Percentiles rank a stretch among this genome's conserved stretches.
Conservation (phyloP, 1,139 yeast genomes). For the Yamadazyma siamensis region DNA sequence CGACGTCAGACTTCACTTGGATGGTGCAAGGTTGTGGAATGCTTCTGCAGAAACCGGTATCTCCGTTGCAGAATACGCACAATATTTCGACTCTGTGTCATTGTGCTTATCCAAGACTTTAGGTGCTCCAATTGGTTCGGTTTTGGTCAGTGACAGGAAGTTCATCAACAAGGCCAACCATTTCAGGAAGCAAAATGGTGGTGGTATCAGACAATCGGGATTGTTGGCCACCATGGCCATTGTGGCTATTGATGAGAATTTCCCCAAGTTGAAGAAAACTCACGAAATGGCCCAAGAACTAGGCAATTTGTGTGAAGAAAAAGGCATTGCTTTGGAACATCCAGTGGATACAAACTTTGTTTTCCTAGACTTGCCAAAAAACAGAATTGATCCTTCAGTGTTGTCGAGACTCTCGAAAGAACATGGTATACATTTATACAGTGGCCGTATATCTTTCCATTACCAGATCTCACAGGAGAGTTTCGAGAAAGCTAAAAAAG, state of each 20-base stretch:
- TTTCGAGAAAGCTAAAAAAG: conserved; percentile 60
- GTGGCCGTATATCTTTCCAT: conserved; percentile 80
- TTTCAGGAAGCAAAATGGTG: conserved; percentile 46
- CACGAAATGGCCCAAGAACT: conserved; percentile 69
- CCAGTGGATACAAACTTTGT: conserved; percentile 90
- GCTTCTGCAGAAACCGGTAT: conserved; percentile 42
- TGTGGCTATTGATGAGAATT: conserved; percentile 73
- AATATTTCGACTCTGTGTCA: conserved; percentile 42
- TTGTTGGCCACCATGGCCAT: conserved; percentile 47
- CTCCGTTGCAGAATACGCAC: conserved; percentile 35
- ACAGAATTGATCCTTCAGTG: conserved; percentile 56
- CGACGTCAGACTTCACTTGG: conserved; percentile 37
- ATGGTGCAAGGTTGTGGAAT: conserved; percentile 49
- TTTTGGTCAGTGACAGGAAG: conserved; percentile 31
- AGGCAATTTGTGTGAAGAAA: conserved; percentile 55
- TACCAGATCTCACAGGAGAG: conserved; percentile 70
- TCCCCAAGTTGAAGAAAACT: conserved; percentile 55
- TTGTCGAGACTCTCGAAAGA: conserved; percentile 55
- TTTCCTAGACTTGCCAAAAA: conserved; percentile 62
- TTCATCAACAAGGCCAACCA: conserved; percentile 44
- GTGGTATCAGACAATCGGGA: conserved; percentile 48
- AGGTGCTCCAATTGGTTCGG: conserved; percentile 48
- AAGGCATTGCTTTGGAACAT: conserved; percentile 51
- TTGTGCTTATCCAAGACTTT: conserved; percentile 44
- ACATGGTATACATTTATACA: conserved; percentile 64